These are phyloP conservation scores for Sextonia rubra DNA, from an alignment of 164 flowering plant genomes.

Conservation along the genomic window DNA sequence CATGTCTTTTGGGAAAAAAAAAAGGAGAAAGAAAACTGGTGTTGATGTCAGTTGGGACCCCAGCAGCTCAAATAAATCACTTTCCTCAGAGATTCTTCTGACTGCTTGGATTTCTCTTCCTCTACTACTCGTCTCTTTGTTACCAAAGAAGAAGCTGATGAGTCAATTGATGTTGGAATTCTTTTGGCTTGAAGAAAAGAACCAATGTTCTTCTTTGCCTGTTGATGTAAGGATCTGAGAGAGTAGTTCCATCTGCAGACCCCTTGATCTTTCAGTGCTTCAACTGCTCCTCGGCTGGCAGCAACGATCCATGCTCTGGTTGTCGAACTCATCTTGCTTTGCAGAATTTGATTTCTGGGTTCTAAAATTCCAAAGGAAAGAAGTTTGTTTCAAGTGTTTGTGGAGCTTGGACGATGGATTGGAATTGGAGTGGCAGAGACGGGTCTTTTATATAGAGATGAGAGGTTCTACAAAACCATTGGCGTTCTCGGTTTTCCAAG, in stretches of 20 bases:
- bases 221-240: conserved; percentile 1
- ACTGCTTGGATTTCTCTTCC: conserved; percentile 7
- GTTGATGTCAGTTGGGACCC: conserved; percentile 35
- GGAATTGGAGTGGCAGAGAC: too few species aligned
- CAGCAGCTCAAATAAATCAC: conserved; percentile 53
- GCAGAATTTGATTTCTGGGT: not conserved
- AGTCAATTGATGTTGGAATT: not conserved
- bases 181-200: conserved; percentile 5
- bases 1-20: too few species aligned
- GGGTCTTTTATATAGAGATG: too few species aligned
- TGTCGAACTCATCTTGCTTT: conserved; percentile 6
- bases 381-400: too few species aligned
- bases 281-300: conserved; percentile 8
- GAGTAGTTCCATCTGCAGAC: conserved; percentile 5
- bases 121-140: not conserved
- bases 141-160: not conserved
- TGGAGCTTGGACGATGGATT: too few species aligned
- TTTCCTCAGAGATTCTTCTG: conserved; percentile 36
- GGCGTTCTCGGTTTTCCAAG: too few species aligned
- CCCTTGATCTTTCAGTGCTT: conserved; percentile 12
- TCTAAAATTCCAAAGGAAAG: not conserved
- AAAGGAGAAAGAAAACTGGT: too few species aligned
- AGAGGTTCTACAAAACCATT: too few species aligned
- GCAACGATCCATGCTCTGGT: conserved; percentile 8
- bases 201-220: conserved; percentile 4